These are phyloP conservation scores for Ustilago hordei DNA, from an alignment of 1,284 basidiomycete species.

Conservation along the genomic window DNA sequence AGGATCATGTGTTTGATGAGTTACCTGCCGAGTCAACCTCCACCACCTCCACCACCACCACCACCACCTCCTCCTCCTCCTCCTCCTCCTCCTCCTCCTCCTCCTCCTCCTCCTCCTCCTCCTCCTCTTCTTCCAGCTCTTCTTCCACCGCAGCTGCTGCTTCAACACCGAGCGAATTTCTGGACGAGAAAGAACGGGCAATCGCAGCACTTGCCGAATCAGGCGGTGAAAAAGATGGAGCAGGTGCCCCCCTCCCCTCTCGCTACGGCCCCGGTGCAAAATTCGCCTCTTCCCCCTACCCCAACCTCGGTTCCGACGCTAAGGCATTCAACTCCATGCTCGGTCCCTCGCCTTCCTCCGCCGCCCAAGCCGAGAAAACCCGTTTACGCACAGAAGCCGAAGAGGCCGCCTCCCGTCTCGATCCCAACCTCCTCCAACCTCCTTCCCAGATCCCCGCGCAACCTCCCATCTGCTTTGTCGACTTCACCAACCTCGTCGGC, in stretches of 20 bases:
- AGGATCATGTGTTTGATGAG: constrained; percentile 84
- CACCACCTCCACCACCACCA: not conserved
- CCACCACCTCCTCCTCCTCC: no score
- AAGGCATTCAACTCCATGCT: constrained; percentile 43
- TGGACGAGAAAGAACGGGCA: constrained; percentile 49
- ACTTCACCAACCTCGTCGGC: constrained; percentile 88
- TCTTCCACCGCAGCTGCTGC: constrained; percentile 13
- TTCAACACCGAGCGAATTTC: constrained; percentile 35
- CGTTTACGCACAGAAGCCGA: constrained; percentile 34
- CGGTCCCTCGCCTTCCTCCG: constrained; percentile 33
- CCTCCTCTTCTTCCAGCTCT: not conserved
- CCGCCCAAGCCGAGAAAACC: constrained; percentile 47
- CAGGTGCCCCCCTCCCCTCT: constrained; percentile 46
- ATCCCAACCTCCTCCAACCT: constrained; percentile 70
- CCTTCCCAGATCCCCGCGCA: constrained; percentile 79
- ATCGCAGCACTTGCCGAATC: constrained; percentile 32
- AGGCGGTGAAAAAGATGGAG: constrained; percentile 47
- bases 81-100: no score
- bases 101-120: no score
- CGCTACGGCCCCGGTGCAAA: constrained; percentile 26
- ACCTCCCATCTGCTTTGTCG: constrained; percentile 85
- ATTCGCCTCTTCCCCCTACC: constrained; percentile 32
- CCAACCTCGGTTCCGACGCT: constrained; percentile 28
- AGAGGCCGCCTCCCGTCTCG: constrained; percentile 55
- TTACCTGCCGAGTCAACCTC: constrained; percentile 49